Conservation (phyloP, 352 stramenopile genomes). For the Phytophthora constricta region DNA sequence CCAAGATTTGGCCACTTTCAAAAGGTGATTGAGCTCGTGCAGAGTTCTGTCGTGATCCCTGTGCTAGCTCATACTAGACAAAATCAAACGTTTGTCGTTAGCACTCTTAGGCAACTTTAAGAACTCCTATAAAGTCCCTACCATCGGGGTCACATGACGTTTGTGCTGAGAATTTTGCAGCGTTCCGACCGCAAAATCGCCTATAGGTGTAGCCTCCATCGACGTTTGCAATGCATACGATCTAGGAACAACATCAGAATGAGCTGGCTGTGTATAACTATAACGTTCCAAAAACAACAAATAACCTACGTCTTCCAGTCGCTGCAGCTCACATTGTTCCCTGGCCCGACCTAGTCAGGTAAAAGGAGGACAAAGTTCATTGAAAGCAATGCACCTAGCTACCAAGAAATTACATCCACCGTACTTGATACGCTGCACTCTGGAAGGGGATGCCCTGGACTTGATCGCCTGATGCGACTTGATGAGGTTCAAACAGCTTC, state of each 20-base stretch:
- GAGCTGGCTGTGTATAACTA: no score
- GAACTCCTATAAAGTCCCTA: conserved; percentile 35
- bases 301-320: conserved; percentile 85
- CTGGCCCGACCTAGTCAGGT: conserved; percentile 53
- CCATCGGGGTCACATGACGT: conserved; percentile 67
- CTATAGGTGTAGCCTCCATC: conserved; percentile 56
- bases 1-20: conserved; percentile 11
- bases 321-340: conserved; percentile 41
- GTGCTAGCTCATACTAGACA: conserved; percentile 35
- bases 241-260: conserved; percentile 31
- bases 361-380: neutral
- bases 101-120: no score
- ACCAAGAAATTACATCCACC: neutral
- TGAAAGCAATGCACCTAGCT: neutral
- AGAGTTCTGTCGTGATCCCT: conserved; percentile 19
- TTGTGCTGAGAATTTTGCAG: conserved; percentile 67
- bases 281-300: neutral
- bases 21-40: conserved; percentile 24
- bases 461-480: conserved; percentile 43
- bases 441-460: conserved; percentile 66
- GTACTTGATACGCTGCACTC: conserved; percentile 70
- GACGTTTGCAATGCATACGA: conserved; percentile 68
- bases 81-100: neutral
- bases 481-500: conserved; percentile 66
- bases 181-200: conserved; percentile 52